A percentile compares a stretch with the other conserved stretches of the same genome.
These are phyloP conservation scores for Aspergillus incahuasiensis DNA, from an alignment of 495 filamentous ascomycete species.

Conservation along the genomic window DNA sequence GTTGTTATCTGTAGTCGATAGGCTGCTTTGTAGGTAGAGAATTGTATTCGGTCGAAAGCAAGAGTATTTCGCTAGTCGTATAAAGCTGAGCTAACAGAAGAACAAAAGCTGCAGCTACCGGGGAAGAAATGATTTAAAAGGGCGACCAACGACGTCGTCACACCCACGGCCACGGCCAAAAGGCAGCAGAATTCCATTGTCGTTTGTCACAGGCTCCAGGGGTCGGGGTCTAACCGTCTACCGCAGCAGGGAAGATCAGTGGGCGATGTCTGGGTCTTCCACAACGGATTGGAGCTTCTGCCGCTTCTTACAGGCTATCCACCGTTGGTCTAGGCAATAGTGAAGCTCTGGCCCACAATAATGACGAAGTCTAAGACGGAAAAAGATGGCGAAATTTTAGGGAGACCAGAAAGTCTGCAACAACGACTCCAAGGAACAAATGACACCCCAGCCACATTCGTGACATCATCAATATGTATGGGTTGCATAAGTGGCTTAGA, in stretches of 20 bases:
- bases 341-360: slow-evolving; percentile 16
- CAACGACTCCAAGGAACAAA: not conserved
- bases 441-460: slow-evolving; percentile 1
- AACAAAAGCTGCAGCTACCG: not conserved
- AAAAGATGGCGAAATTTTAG: not conserved
- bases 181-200: slow-evolving; percentile 21
- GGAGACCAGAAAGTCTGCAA: not conserved
- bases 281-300: not conserved
- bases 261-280: slow-evolving; percentile 5
- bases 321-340: not conserved
- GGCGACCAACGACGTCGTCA: not conserved
- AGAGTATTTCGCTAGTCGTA: too few relatives aligned
- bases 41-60: too few relatives aligned
- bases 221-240: slow-evolving; percentile 4
- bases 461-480: slow-evolving; percentile 4
- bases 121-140: not conserved
- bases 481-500: not conserved
- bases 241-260: slow-evolving; percentile 16
- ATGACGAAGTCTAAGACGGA: slow-evolving; percentile 8
- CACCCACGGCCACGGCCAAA: not conserved
- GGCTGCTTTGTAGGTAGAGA: too few relatives aligned
- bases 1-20: too few relatives aligned
- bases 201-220: slow-evolving; percentile 12
- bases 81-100: too few relatives aligned
- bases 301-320: slow-evolving; percentile 8